Evolutionary conservation across 345 rosid genomes (phyloP).

Genomic region (Populus pruinosa): DNA sequence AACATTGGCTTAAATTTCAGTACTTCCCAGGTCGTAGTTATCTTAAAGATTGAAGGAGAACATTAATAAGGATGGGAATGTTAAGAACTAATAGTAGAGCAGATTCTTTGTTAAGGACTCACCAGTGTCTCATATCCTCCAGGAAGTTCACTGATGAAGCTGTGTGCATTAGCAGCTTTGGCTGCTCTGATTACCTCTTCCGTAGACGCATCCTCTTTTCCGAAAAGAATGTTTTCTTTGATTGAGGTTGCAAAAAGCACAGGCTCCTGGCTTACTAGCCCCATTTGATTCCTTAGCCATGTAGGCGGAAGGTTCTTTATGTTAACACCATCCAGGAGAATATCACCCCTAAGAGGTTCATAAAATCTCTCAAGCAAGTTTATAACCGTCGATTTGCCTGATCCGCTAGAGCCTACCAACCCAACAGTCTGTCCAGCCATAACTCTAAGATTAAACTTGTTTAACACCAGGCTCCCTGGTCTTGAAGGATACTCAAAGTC

Average conservation of each 20-base stretch:
- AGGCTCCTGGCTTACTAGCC: slow-evolving; percentile 55
- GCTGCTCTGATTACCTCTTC: slow-evolving; percentile 40
- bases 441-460: slow-evolving; percentile 42
- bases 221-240: slow-evolving; percentile 53
- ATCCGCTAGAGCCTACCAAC: slow-evolving; percentile 59
- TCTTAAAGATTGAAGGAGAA: background rate
- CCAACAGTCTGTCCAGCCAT: slow-evolving; percentile 43
- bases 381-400: slow-evolving; percentile 53
- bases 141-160: slow-evolving; percentile 46
- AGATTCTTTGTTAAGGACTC: background rate
- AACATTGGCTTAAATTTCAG: background rate
- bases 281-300: slow-evolving; percentile 55
- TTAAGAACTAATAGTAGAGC: background rate
- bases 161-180: slow-evolving; percentile 53
- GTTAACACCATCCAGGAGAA: slow-evolving; percentile 41
- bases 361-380: slow-evolving; percentile 56
- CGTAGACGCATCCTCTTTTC: slow-evolving; percentile 48
- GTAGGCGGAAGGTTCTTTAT: slow-evolving; percentile 40
- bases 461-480: slow-evolving; percentile 34
- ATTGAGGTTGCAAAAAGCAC: slow-evolving; percentile 51
- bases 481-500: slow-evolving; percentile 51
- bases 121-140: slow-evolving; percentile 48
- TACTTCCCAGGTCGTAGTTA: background rate
- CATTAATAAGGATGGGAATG: background rate
- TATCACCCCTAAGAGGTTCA: slow-evolving; percentile 37